phyloP scores from a whole-genome alignment of 345 rosid species.

The Arabis hirsuta region DNA sequence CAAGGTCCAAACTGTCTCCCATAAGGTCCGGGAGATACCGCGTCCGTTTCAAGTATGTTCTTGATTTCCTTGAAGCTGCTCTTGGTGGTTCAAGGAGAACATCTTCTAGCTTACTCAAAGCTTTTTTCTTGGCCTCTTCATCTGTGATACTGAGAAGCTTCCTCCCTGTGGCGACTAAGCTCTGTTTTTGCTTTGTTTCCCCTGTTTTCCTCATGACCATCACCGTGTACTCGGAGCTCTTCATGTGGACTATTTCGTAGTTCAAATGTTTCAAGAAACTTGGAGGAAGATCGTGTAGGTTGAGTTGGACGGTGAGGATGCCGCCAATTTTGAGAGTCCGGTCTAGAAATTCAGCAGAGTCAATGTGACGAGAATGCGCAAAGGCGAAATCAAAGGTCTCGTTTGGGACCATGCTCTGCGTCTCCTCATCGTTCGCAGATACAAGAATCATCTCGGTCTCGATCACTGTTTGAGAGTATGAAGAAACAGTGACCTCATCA shows the following conservation, averaged over 20 bases:
- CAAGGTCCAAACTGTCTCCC: conserved; percentile 64
- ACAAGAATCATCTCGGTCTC: conserved; percentile 48
- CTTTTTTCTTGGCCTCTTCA: conserved; percentile 55
- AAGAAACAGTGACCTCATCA: conserved; percentile 39
- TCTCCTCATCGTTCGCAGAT: conserved; percentile 49
- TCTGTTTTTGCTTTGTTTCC: conserved; percentile 2
- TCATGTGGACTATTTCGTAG: conserved; percentile 57
- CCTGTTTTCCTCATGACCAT: conserved; percentile 62
- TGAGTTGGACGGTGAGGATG: conserved; percentile 48
- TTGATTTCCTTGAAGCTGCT: conserved; percentile 64
- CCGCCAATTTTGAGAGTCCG: conserved; percentile 68
- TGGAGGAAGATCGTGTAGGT: conserved; percentile 38
- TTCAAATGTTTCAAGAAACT: conserved; percentile 50
- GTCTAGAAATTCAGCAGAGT: conserved; percentile 55
- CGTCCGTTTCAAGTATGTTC: conserved; percentile 59
- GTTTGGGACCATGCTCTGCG: conserved; percentile 44
- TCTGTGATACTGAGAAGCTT: conserved; percentile 45
- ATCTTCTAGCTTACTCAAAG: conserved; percentile 66
- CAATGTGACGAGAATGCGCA: conserved; percentile 43
- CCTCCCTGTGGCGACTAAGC: conserved; percentile 37
- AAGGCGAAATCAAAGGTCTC: conserved; percentile 58
- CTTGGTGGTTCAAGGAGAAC: conserved; percentile 84
- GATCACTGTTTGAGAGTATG: conserved; percentile 38
- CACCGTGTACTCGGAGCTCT: conserved; percentile 47
- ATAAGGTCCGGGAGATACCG: conserved; percentile 62